Conservation (phyloP, 371 early-diverging fungal genomes). For the Mucor irregularis region DNA sequence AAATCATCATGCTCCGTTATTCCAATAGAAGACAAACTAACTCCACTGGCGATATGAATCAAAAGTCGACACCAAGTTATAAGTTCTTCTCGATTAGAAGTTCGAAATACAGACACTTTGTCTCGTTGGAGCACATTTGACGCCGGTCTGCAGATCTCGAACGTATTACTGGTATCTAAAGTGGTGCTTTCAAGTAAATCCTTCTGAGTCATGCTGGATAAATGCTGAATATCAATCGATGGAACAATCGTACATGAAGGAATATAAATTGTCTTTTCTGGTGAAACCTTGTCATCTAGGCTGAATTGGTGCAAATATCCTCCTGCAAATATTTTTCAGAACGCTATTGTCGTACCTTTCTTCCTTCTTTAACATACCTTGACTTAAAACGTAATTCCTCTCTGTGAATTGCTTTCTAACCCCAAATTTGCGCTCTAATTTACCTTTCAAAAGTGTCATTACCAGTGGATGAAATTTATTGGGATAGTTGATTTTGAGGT, state of each 20-base stretch:
- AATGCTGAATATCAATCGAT: slow-evolving; percentile 22
- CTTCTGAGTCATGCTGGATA: background rate
- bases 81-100: slow-evolving; percentile 11
- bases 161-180: slow-evolving; percentile 1
- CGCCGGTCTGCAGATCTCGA: slow-evolving; percentile 22
- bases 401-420: slow-evolving; percentile 41
- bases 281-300: slow-evolving; percentile 35
- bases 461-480: slow-evolving; percentile 46
- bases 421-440: slow-evolving; percentile 35
- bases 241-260: slow-evolving; percentile 28
- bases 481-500: slow-evolving; percentile 46
- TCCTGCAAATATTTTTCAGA: slow-evolving; percentile 14
- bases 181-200: background rate
- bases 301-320: slow-evolving; percentile 49
- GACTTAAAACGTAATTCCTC: slow-evolving; percentile 40
- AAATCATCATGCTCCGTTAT: slow-evolving; percentile 6
- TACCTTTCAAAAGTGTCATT: slow-evolving; percentile 41
- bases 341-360: background rate
- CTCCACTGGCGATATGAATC: slow-evolving; percentile 8
- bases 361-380: slow-evolving; percentile 26
- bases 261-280: slow-evolving; percentile 43
- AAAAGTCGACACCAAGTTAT: slow-evolving; percentile 20
- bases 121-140: slow-evolving; percentile 22
- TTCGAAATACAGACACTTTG: slow-evolving; percentile 18
- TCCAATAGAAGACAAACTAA: slow-evolving; percentile 9